Percentiles rank a stretch among this genome's conserved stretches.
Conservation (phyloP, 371 early-diverging fungal species). For the Mucor plumbeus region DNA sequence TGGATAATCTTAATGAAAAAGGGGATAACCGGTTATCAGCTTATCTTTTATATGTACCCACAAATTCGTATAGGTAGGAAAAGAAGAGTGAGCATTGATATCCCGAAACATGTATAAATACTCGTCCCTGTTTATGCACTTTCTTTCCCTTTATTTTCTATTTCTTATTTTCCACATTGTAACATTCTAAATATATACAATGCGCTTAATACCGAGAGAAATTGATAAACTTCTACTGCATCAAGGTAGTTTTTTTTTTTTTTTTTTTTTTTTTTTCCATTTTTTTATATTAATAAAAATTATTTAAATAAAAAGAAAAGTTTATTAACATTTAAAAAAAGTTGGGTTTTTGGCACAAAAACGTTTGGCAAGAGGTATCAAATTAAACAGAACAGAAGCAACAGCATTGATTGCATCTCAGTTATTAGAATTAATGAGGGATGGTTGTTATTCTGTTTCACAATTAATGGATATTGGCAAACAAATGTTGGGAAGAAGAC, state of each 20-base stretch:
- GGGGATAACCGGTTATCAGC: conserved; percentile 14
- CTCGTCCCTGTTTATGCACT: neutral
- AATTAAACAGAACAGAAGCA: conserved; percentile 86
- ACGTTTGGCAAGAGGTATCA: conserved; percentile 84
- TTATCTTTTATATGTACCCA: neutral
- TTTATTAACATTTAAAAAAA: conserved; percentile 8
- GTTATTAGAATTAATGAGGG: conserved; percentile 86
- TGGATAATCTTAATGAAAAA: conserved; percentile 5
- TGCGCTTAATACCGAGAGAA: conserved; percentile 86
- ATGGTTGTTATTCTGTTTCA: conserved; percentile 85
- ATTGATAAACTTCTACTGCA: conserved; percentile 86
- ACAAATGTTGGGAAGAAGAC: conserved; percentile 83
- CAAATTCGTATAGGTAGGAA: too few species aligned
- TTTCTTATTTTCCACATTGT: neutral
- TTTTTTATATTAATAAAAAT: neutral
- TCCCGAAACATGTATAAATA: neutral
- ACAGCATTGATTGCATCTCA: conserved; percentile 86
- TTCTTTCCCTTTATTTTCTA: conserved; percentile 5
- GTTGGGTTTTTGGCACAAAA: conserved; percentile 89
- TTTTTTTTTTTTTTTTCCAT: too few species aligned
- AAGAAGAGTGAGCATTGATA: neutral
- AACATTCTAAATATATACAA: conserved; percentile 18
- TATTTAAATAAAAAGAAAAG: neutral
- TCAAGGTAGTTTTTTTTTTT: conserved; percentile 47
- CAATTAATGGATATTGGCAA: conserved; percentile 89